phyloP scores from a whole-genome alignment of 2,329 filamentous ascomycete species.

The Diplodia intermedia region DNA sequence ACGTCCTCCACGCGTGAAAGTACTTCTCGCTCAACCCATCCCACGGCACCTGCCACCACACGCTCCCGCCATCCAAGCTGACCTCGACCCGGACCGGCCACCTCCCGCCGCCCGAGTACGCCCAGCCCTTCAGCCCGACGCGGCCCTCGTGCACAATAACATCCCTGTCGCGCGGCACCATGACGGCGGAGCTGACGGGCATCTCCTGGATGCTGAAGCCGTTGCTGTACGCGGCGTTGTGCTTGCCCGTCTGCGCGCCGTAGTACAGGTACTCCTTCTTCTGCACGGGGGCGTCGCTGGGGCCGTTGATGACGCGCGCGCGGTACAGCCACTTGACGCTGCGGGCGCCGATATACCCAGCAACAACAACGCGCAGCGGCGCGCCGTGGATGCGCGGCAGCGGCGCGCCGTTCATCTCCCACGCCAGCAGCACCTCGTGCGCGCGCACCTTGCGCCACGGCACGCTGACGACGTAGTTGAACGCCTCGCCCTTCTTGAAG shows the following conservation, averaged over 20 bases:
- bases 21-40: constrained; percentile 68
- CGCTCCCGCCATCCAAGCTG: constrained; percentile 66
- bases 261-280: constrained; percentile 73
- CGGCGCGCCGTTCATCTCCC: constrained; percentile 73
- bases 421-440: constrained; percentile 71
- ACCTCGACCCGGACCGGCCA: constrained; percentile 68
- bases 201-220: constrained; percentile 75
- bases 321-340: constrained; percentile 69
- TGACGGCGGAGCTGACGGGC: constrained; percentile 72
- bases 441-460: constrained; percentile 71
- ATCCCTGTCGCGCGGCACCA: constrained; percentile 67
- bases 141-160: constrained; percentile 66
- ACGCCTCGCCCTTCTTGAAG: constrained; percentile 69
- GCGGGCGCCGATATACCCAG: constrained; percentile 71
- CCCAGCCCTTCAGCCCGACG: constrained; percentile 61
- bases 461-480: constrained; percentile 72
- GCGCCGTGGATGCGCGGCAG: constrained; percentile 71
- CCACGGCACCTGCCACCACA: constrained; percentile 68
- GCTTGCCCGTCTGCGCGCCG: constrained; percentile 71
- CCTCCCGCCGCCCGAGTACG: constrained; percentile 52
- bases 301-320: constrained; percentile 65
- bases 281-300: constrained; percentile 67
- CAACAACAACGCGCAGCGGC: constrained; percentile 67
- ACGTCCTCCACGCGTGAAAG: constrained; percentile 69
- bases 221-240: constrained; percentile 65